Conservation (phyloP, 2,329 filamentous ascomycete genomes). For the Epichloe typhina region DNA sequence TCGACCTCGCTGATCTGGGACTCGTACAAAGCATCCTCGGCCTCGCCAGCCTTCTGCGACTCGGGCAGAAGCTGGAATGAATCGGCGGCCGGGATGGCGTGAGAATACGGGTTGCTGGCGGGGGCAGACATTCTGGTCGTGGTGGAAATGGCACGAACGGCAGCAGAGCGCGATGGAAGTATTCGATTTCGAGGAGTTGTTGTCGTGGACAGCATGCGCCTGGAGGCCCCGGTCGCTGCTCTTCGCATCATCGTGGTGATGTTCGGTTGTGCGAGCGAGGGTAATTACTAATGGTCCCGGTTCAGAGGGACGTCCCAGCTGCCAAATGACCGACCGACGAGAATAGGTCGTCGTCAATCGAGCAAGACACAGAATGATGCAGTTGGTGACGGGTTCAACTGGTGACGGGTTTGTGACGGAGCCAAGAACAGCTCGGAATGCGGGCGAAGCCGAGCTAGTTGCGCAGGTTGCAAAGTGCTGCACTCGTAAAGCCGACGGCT, state of each 20-base stretch:
- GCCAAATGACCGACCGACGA: too few relatives aligned
- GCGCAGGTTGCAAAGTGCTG: too few relatives aligned
- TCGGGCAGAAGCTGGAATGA: conserved; percentile 78
- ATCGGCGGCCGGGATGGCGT: conserved; percentile 41
- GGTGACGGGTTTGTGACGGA: background rate
- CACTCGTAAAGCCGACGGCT: background rate
- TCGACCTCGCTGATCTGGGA: conserved; percentile 75
- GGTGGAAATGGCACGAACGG: conserved; percentile 19
- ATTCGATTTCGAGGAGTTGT: conserved; percentile 7
- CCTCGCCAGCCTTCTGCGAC: conserved; percentile 58
- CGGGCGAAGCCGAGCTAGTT: background rate
- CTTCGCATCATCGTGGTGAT: conserved; percentile 19
- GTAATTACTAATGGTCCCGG: too few relatives aligned
- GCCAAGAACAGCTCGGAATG: background rate
- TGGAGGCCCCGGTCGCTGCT: conserved; percentile 18
- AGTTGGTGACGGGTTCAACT: background rate
- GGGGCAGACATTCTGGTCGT: conserved; percentile 18
- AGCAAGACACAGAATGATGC: background rate
- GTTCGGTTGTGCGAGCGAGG: background rate
- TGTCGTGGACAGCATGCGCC: conserved; percentile 14
- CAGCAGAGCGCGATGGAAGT: conserved; percentile 8
- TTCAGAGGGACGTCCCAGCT: too few relatives aligned
- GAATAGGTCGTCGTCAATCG: too few relatives aligned
- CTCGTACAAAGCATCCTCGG: conserved; percentile 77
- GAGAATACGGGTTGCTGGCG: conserved; percentile 15